phyloP scores from a whole-genome alignment of 1,284 basidiomycete genomes.

The Cystobasidium sp. region DNA sequence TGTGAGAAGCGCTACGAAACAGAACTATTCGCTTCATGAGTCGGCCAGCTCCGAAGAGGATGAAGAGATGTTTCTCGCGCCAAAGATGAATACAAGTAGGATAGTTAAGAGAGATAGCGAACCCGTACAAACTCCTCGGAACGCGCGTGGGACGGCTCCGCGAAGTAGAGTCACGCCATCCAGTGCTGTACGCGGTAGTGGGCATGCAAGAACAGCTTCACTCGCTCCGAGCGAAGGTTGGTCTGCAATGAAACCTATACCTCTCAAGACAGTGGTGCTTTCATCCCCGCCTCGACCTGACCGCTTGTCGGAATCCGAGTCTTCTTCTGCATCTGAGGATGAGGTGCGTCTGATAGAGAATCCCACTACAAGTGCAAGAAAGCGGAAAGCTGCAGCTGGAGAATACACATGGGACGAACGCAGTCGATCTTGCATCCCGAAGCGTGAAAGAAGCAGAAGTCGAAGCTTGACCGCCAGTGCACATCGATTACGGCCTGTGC shows the following conservation, averaged over 20 bases:
- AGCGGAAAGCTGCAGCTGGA: conserved; percentile 32
- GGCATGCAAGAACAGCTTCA: conserved; percentile 10
- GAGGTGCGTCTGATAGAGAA: conserved; percentile 24
- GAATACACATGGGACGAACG: conserved; percentile 40
- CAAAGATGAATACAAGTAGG: neutral
- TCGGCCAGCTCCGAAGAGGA: conserved; percentile 13
- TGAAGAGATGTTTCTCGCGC: conserved; percentile 8
- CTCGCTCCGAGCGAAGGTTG: conserved; percentile 5
- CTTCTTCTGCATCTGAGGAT: conserved; percentile 28
- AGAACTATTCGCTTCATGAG: conserved; percentile 21
- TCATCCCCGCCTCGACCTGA: conserved; percentile 30
- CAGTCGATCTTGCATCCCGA: conserved; percentile 28
- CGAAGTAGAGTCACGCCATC: neutral
- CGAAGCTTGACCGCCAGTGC: conserved; percentile 18
- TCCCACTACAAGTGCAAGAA: conserved; percentile 3
- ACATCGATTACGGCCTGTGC: neutral
- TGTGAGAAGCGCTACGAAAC: neutral
- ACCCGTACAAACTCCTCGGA: conserved; percentile 20
- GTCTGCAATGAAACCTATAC: conserved; percentile 37
- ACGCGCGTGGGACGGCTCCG: neutral
- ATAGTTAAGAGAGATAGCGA: neutral
- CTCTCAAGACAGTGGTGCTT: conserved; percentile 24
- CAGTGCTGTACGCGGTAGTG: neutral
- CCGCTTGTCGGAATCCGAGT: conserved; percentile 19
- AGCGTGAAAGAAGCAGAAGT: conserved; percentile 39